Conservation (phyloP, 1,284 basidiomycete genomes). For the Pisolithus thermaeus region DNA sequence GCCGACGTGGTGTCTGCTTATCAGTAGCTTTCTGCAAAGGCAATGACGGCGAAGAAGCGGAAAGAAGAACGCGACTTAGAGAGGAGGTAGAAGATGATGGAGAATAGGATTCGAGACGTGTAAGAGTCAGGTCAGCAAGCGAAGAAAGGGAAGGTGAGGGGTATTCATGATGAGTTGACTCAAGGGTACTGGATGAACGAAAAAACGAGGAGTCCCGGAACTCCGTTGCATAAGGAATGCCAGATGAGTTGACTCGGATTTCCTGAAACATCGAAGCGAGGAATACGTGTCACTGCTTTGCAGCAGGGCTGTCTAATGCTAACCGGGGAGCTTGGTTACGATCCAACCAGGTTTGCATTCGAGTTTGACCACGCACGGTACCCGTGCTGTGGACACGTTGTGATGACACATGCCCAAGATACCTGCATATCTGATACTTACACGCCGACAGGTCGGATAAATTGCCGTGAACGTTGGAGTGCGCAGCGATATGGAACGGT, state of each 20-base stretch:
- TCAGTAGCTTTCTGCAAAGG: not conserved
- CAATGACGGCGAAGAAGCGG: constrained; percentile 11
- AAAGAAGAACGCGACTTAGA: constrained; percentile 18
- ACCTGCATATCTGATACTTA: not conserved
- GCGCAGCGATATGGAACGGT: not conserved
- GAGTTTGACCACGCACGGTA: not conserved
- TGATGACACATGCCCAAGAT: not conserved
- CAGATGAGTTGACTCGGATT: constrained; percentile 38
- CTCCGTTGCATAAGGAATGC: constrained; percentile 33
- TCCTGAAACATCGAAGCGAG: constrained; percentile 25
- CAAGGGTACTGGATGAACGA: constrained; percentile 6
- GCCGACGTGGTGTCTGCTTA: not conserved
- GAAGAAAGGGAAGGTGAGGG: constrained; percentile 6
- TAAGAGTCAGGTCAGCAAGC: not conserved
- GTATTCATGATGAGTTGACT: not conserved
- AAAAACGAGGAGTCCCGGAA: constrained; percentile 39
- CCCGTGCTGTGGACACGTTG: constrained; percentile 1
- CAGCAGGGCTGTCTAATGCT: not conserved
- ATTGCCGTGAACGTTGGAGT: not conserved
- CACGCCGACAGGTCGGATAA: not conserved
- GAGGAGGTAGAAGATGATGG: constrained; percentile 21
- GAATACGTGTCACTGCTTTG: not conserved
- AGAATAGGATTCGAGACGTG: constrained; percentile 6
- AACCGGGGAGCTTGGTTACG: no score
- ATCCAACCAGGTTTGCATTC: not conserved